Conservation (phyloP, 305 asterid species). For the Lippia alba region DNA sequence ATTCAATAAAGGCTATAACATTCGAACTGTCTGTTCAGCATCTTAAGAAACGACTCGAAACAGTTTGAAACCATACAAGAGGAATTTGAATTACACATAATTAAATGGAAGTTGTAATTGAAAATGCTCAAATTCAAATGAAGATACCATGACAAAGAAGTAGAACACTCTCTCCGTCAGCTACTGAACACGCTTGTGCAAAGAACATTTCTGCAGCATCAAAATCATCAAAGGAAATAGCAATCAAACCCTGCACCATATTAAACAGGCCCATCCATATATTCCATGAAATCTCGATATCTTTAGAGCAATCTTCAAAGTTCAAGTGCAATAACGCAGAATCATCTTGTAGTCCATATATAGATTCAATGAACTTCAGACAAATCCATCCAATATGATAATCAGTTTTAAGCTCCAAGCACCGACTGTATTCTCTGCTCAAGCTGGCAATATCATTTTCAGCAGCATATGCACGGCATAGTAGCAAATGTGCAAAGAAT, state of each 20-base stretch:
- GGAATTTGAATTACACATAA: not conserved
- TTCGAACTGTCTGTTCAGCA: too few species aligned
- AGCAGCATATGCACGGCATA: slow-evolving; percentile 82
- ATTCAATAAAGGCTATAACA: not conserved
- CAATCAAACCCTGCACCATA: slow-evolving; percentile 86
- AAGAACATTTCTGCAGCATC: slow-evolving; percentile 76
- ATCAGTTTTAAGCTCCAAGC: slow-evolving; percentile 81
- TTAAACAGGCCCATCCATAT: slow-evolving; percentile 72
- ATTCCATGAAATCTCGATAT: slow-evolving; percentile 63
- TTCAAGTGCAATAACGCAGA: slow-evolving; percentile 47
- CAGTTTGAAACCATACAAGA: too few species aligned
- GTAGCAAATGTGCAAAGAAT: slow-evolving; percentile 84
- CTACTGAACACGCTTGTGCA: slow-evolving; percentile 73
- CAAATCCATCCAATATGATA: slow-evolving; percentile 85
- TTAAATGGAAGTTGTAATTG: slow-evolving; percentile 1
- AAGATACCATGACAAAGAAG: slow-evolving; percentile 84
- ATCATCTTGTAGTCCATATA: slow-evolving; percentile 64
- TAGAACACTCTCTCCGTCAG: slow-evolving; percentile 62
- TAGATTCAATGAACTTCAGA: slow-evolving; percentile 75
- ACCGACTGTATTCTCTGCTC: slow-evolving; percentile 61
- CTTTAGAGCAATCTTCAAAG: slow-evolving; percentile 76
- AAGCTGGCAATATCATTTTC: slow-evolving; percentile 54
- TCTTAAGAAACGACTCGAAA: too few species aligned
- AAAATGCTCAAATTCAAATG: slow-evolving; percentile 29
- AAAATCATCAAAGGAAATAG: slow-evolving; percentile 63